A percentile compares a stretch with the other conserved stretches of the same genome.
phyloP scores from a whole-genome alignment of 1,139 yeast species.

The Lodderomyces parapsilosis region DNA sequence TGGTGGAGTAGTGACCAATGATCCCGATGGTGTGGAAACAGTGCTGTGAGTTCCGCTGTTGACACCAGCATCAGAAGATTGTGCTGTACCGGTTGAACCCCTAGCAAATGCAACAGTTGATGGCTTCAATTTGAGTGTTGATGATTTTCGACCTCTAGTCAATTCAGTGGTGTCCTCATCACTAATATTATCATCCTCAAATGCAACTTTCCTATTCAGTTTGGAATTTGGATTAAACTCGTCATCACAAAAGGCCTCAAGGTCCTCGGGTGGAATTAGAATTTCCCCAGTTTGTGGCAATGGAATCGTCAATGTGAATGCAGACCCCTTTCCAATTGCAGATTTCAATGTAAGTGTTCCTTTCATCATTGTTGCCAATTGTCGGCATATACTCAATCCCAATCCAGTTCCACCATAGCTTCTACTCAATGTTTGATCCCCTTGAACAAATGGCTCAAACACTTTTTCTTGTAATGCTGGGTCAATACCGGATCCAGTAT shows the following conservation, averaged over 20 bases:
- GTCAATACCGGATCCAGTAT: conserved; percentile 92
- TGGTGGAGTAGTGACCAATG: background rate
- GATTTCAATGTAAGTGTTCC: conserved; percentile 76
- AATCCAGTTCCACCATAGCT: conserved; percentile 95
- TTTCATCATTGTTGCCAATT: conserved; percentile 84
- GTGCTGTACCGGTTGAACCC: conserved; percentile 58
- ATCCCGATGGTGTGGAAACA: background rate
- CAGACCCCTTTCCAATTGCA: conserved; percentile 73
- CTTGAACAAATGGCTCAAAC: conserved; percentile 95
- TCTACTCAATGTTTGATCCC: conserved; percentile 89
- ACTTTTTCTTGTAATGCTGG: conserved; percentile 76
- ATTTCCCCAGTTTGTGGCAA: conserved; percentile 69
- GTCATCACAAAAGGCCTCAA: conserved; percentile 44
- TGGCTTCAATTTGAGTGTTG: conserved; percentile 12
- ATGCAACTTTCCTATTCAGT: conserved; percentile 38
- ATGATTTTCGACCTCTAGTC: background rate
- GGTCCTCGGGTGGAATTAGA: conserved; percentile 35
- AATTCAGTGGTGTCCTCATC: conserved; percentile 8
- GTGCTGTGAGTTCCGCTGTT: background rate
- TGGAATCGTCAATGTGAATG: conserved; percentile 78
- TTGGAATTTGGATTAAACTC: conserved; percentile 41
- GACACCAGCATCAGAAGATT: background rate
- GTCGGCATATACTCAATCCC: conserved; percentile 90
- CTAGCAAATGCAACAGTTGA: conserved; percentile 44
- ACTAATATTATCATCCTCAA: conserved; percentile 21